These are phyloP conservation scores for Condylostoma magnum DNA, from an alignment of 169 alveolate species.

Conservation along the genomic window DNA sequence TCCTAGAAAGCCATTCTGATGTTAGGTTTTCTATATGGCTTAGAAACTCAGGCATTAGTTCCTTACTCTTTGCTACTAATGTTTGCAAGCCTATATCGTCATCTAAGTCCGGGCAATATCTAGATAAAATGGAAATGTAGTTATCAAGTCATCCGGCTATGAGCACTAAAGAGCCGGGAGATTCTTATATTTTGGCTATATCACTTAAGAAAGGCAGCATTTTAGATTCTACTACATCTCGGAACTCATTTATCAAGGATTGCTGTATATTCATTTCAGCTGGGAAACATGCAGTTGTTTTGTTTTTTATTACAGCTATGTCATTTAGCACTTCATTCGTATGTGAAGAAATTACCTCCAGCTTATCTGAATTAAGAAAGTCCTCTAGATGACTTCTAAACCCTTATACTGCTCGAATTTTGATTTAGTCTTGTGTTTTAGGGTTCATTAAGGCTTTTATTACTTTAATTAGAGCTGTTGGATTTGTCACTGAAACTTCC, in stretches of 20 bases:
- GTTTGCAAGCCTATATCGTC: slow-evolving; percentile 19
- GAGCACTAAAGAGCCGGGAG: slow-evolving; percentile 23
- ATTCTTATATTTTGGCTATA: neutral
- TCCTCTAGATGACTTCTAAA: neutral
- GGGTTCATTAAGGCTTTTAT: neutral
- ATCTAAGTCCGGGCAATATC: neutral
- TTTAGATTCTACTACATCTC: neutral
- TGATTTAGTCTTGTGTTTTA: neutral
- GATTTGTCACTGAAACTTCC: slow-evolving; percentile 8
- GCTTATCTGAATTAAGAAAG: neutral
- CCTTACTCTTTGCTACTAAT: slow-evolving; percentile 2
- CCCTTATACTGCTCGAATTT: neutral
- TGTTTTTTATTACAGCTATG: neutral
- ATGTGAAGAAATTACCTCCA: slow-evolving; percentile 8
- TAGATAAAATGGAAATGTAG: neutral
- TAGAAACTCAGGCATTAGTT: slow-evolving; percentile 29
- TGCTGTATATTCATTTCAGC: neutral
- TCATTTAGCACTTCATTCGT: neutral
- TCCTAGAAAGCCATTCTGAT: slow-evolving; percentile 21
- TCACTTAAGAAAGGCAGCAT: slow-evolving; percentile 5
- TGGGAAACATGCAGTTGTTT: neutral
- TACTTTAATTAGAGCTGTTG: slow-evolving; percentile 5
- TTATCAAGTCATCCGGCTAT: slow-evolving; percentile 15
- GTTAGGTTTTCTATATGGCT: slow-evolving; percentile 16
- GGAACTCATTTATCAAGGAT: neutral